Base-by-base conservation (phyloP, 108 stramenopile species). In the Fistulifera pelliculosa region DNA sequence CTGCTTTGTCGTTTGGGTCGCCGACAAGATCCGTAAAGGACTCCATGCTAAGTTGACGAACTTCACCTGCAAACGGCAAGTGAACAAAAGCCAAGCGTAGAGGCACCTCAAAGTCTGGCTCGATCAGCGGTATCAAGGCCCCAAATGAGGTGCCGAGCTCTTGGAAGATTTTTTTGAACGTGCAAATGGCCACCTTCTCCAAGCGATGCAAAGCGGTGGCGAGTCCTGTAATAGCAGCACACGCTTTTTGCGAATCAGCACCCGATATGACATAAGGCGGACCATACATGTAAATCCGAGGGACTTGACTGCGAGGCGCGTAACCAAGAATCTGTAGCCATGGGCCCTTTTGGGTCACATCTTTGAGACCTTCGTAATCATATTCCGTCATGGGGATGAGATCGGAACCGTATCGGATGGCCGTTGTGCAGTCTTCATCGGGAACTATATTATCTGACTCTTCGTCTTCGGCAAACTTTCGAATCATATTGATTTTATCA, bases 61-160 rank as follows among this genome's bases (percentile, higher is more conserved):
- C 61, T 55, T 94, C 92, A 41, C 79, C 80, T 1, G 65, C 70
- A 65, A 81, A 94, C 14, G 92, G 92, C 18, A 94, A 61, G 42
- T 87, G 81, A 41, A 90, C 47, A 26, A 90, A 77, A 17, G 73
- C 50, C 17, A 90, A 53, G 44, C 67, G 73, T 16, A 41, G 18
- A 11, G 73, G 64, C 21, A 31, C 0, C n/a, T 42, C 16, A 54
- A 18, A n/a, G 18, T 18, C 41, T 10, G 35, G 56, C 24, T 56
- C 23, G 8, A 25, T 15, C 43, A 72, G 58, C 17, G 92, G 92
- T 40, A 90, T 63, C 17, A 94, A 43, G 21, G 74, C 80, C 4
- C 77, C 87, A 52, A 94, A 49, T 27, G 63, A 53, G 10, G 88
- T 85, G 52, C 82, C 82, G 88, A 71, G 27, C 5, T 62, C 72